Evolutionary conservation across 139 green algal species (phyloP), one percentile per base, ranked within the genome.

Genomic region (Closterium sp.): DNA sequence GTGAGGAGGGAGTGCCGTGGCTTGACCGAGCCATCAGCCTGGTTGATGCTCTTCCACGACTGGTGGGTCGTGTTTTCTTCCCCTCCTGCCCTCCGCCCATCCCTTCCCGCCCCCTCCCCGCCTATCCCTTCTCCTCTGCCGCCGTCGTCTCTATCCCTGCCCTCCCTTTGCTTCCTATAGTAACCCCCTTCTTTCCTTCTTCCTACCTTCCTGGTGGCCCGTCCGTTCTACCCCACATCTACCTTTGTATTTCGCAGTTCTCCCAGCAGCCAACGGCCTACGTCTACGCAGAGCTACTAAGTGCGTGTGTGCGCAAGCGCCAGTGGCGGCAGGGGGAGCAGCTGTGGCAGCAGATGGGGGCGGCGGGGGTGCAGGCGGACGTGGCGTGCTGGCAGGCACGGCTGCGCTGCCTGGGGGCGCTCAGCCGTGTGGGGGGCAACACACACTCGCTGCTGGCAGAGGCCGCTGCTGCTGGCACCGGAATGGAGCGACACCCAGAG

Each of bases 271-370:
- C 88, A 25, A 92, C 88, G 23, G 30, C 21, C 30, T 93, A 93
- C 89, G 91, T 91, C 33, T 93, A 90, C 55, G 81, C 87, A 12
- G 86, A 34, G 66, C 91, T 93, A 19, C 93, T 93, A 87, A 12
- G 33, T 25, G 91, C 87, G 34, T 93, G 86, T 32, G 33, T 93
- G 25, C 33, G 28, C 28, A 31, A 93, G 32, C 30, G 91, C 8
- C 86, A 93, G 88, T 38, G 38, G 86, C 1, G 23, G 64, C 9
- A 25, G 16, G 33, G 28, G 25, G 90, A 93, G 86, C 25, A 92
- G 25, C 86, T 93, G n/a, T 93, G 90, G 90, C 33, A 36, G 16
- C 86, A 31, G 25, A 93, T 93, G 90, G 23, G 23, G 23, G 19
- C 31, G 25, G 21, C 38, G 34, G 64, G 64, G 25, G 35, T 93